Evolutionary conservation across 306 rosid genomes (phyloP).

Genomic region (Hylodesmum podocarpum): DNA sequence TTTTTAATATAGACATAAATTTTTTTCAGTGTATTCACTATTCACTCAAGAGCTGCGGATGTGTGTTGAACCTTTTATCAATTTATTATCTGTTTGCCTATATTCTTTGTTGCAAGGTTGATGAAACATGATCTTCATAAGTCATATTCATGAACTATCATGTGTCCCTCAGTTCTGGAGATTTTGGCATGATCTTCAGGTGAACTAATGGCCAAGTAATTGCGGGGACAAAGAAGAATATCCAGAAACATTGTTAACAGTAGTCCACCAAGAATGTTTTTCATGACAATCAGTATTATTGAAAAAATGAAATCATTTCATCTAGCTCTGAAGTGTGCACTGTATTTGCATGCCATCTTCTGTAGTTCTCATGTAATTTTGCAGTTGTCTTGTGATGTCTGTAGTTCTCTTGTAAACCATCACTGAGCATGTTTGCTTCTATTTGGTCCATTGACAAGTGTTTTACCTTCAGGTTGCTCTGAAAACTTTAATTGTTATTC

Average conservation of each 20-base stretch:
- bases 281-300: neutral
- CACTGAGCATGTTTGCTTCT: conserved; percentile 2
- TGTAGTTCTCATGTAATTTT: neutral
- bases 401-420: neutral
- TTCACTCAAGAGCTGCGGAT: conserved; percentile 10
- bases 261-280: neutral
- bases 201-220: conserved; percentile 7
- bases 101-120: conserved; percentile 8
- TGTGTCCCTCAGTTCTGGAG: conserved; percentile 2
- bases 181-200: conserved; percentile 15
- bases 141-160: conserved; percentile 7
- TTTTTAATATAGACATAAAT: conserved; percentile 2
- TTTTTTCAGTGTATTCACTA: neutral
- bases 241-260: neutral
- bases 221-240: neutral
- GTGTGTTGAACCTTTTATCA: conserved; percentile 21
- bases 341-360: neutral
- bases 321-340: conserved; percentile 8
- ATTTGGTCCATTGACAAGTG: conserved; percentile 34
- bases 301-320: neutral
- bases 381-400: neutral
- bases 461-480: conserved; percentile 71
- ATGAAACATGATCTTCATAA: neutral
- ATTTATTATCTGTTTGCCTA: neutral
- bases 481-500: conserved; percentile 91